Evolutionary conservation across 305 asterid genomes (phyloP), one percentile per base, ranked within the genome.

Genomic region (Fraxinus dipetala): DNA sequence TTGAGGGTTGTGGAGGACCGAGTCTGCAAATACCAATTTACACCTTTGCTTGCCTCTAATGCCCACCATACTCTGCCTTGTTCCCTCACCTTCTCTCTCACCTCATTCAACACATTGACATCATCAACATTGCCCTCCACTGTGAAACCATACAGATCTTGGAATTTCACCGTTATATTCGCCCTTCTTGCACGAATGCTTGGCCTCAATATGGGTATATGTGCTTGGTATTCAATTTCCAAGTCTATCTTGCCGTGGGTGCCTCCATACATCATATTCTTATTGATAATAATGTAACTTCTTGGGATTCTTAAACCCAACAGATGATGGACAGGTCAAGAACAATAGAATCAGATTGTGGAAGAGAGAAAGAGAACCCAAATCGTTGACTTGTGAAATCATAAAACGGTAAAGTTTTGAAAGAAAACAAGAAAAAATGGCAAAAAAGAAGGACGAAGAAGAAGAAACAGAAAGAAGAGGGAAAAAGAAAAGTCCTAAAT

Each of bases 91-190:
- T 90, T 95, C 89, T 93, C 99, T 73, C 97, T 85, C 61, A 95
- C 97, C 93, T 93, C 97, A 81, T 95, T 95, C 91, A 95, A 82
- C 84, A 94, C 94, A 87, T 95, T 95, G 24, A 93, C 98, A 83
- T 95, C 98, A 79, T 93, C 99, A 76, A 95, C 99, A 86, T 95
- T 92, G 2, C 99, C 99, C 86, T 93, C 95, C 35, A 94, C 99
- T 1, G 89, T 85, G 87, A 95, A 95, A 11, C 92, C 98, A 83
- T 93, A 91, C 77, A 95, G 90, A 91, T 95, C 99, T 85, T 95
- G 98, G 79, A 95, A 95, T 84, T 94, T 93, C 26, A 95, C 98
- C n/a, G 89, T 89, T 83, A 94, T 91, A 40, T 91, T 92, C 77
- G 97, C 98, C 88, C 97, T 85, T 78, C 98, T 84, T 1, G 94